Conservation (phyloP, 2,329 filamentous ascomycete genomes). For the Aspergillus flavus region DNA sequence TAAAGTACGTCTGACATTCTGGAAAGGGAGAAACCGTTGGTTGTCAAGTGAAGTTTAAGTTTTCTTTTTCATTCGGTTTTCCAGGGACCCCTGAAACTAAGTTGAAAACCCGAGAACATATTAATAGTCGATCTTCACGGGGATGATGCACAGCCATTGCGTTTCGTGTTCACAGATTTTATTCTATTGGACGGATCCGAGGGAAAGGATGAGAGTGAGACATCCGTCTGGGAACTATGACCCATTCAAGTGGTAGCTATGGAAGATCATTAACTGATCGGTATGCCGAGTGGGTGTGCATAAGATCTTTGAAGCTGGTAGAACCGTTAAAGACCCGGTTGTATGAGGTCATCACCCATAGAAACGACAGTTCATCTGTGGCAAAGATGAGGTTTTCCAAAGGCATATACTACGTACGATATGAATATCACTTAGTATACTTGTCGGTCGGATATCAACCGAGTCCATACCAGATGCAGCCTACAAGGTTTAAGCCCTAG, state of each 20-base stretch:
- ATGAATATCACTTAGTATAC: neutral
- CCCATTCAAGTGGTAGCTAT: neutral
- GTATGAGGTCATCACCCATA: neutral
- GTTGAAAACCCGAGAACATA: neutral
- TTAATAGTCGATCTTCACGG: slow-evolving; percentile 1
- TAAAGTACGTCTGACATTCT: neutral
- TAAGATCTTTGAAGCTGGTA: neutral
- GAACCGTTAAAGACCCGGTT: neutral
- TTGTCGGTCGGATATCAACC: neutral
- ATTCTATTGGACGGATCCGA: neutral
- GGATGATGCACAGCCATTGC: neutral
- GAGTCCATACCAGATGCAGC: neutral
- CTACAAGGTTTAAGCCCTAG: neutral
- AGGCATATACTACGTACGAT: neutral
- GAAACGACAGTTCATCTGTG: neutral
- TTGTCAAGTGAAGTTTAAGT: neutral
- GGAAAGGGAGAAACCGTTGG: neutral
- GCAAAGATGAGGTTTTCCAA: too few relatives aligned
- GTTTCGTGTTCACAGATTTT: neutral
- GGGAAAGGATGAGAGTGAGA: neutral
- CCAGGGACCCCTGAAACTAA: neutral
- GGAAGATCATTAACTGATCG: slow-evolving; percentile 3
- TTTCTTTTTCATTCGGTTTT: neutral
- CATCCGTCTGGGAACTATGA: neutral
- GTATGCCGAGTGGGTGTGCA: neutral